Conservation (phyloP, 352 stramenopile genomes). For the Globisporangium parvum region DNA sequence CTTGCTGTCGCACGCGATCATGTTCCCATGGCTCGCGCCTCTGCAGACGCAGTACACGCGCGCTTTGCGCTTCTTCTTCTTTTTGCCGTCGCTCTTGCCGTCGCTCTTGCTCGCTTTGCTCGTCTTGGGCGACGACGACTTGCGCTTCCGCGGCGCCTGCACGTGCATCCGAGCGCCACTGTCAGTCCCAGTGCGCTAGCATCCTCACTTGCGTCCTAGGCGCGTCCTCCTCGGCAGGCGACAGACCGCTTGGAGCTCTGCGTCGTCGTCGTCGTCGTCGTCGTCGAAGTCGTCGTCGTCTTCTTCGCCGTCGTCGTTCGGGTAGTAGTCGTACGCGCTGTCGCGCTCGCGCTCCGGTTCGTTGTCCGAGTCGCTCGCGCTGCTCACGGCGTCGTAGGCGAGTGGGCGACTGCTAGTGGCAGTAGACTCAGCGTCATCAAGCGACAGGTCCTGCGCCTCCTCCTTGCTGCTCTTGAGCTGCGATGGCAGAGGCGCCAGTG, state of each 20-base stretch:
- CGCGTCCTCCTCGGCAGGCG: not conserved
- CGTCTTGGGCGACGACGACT: conserved; percentile 7
- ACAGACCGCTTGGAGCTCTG: conserved; percentile 9
- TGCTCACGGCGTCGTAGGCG: not conserved
- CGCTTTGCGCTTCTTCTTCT: conserved; percentile 68
- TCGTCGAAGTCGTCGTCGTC: conserved; percentile 18
- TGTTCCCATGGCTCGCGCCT: conserved; percentile 63
- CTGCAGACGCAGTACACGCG: conserved; percentile 75
- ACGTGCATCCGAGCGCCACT: not conserved
- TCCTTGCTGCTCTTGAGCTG: not conserved
- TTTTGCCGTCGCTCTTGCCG: conserved; percentile 13
- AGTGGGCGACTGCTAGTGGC: no score
- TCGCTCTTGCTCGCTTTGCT: conserved; percentile 4
- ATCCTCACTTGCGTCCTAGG: not conserved
- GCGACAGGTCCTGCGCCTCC: not conserved
- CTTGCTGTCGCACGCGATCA: conserved; percentile 84
- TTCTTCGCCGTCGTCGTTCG: conserved; percentile 12
- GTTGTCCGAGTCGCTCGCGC: not conserved
- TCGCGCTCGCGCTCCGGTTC: conserved; percentile 4
- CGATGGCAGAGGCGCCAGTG: not conserved
- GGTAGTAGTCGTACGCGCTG: conserved; percentile 12
- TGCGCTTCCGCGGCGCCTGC: conserved; percentile 12
- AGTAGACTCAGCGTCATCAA: no score
- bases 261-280: conserved; percentile 9
- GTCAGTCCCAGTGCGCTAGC: not conserved